Evolutionary conservation across 2,329 filamentous ascomycete species (phyloP), one percentile per base, ranked within the genome.

Genomic region (Hyphodiscus sp.): DNA sequence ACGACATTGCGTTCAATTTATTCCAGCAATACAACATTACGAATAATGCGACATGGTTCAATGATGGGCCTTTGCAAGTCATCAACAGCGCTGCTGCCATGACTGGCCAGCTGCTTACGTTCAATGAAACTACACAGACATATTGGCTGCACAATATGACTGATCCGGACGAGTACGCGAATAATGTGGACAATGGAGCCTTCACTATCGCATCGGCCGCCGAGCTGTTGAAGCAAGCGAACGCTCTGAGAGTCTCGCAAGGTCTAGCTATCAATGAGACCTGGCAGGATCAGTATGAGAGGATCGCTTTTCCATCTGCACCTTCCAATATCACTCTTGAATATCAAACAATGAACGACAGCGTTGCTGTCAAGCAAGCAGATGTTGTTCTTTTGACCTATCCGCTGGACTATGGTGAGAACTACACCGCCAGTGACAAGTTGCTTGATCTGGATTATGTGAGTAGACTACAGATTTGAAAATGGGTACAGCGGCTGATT

Each of bases 381-480:
- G 85, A 88, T 67, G 78, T 88, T 15, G 81, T 87, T 23, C 69
- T 89, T 33, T 75, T 83, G 45, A 84, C 82, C 6, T 86, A 83
- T 62, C 79, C 86, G 2, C 67, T 87, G 1, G 77, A 79, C 52
- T 87, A 80, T 58, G 75, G 76, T 4, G 73, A 79, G 47, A 78
- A 80, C 44, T 68, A 77, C 67, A 19, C 74, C 78, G 59, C 76
- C 76, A 15, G 66, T 80, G 46, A 74, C 71, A 66, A 67, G 44
- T 47, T 67, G 15, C 51, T 63, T 29, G 81, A 87, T 58, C 68
- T 87, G 19, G 81, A 87, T 60, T 88, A 86, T 63, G 74, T 76
- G 63, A 60, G 71, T 68, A 1, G 16, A 44, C n/a, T 9, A n/a
- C 18, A 11, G 15, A 44, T 15, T n/a, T 19, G 11, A 33, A n/a